Evolutionary conservation across 805 yeast genomes (phyloP), one percentile per base, ranked within the genome.

Genomic region (Scheffersomyces ergatensis): DNA sequence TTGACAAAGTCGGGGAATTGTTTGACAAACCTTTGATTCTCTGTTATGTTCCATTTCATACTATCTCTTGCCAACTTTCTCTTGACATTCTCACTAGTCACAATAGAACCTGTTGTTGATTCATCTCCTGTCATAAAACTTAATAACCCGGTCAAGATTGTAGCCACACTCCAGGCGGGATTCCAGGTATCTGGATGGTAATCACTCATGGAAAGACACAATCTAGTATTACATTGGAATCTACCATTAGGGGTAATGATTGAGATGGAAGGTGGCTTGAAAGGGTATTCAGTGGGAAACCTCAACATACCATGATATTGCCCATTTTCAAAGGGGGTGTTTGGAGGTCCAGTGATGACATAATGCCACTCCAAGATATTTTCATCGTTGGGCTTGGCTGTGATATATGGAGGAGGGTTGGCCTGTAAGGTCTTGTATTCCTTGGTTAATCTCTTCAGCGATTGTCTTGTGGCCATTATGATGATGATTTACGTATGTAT

Each of bases 111-210:
- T 0, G 96, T 83, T 2, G 97, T 87, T 19, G 76, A 66, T 50
- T 90, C 97, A 44, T 78, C 78, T 8, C 93, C 83, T 0, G 95
- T 88, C 98, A 90, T 90, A 55, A 90, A 90, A 58, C 96, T 87
- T 49, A 90, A 68, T 27, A 90, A 67, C 0, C 97, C 98, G 9
- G 82, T 86, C 51, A 90, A 71, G 16, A 90, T 90, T 0, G 97
- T 89, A 25, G 88, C 72, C 19, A 90, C 97, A 34, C 89, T 81
- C 97, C 97, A 90, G 5, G 95, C 89, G 1, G 98, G 97, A 60
- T 90, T 89, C 98, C 98, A 90, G 1, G 85, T 70, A 60, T 89
- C 93, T 3, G 96, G 97, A 53, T 90, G 98, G 61, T 80, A 90
- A 64, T 90, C 97, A 54, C 95, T 83, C 84, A 90, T 89, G n/a